Evolutionary conservation across 768 basidiomycete genomes (phyloP).

Genomic region (Grammothele lineata): DNA sequence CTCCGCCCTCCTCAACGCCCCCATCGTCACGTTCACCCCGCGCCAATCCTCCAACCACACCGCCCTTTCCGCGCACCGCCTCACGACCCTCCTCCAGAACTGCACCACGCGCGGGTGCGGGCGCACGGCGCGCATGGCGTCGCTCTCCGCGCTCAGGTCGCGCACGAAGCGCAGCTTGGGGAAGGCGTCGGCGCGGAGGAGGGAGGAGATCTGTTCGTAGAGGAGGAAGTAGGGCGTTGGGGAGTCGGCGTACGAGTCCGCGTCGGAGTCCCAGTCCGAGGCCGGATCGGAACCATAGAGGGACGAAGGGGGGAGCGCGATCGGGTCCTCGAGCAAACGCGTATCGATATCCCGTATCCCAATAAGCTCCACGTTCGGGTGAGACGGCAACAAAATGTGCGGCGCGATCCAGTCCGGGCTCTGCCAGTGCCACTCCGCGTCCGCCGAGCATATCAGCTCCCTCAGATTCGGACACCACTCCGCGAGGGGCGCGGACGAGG

Average conservation of each 20-base stretch:
- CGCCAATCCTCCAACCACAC: slow-evolving; percentile 65
- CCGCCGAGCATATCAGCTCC: slow-evolving; percentile 71
- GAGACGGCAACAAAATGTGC: slow-evolving; percentile 63
- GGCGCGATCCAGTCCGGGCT: slow-evolving; percentile 79
- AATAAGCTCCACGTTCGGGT: slow-evolving; percentile 58
- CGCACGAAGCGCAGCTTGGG: slow-evolving; percentile 56
- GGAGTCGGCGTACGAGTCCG: slow-evolving; percentile 14
- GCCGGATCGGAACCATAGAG: not conserved
- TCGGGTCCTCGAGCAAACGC: slow-evolving; percentile 43
- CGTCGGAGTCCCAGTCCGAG: slow-evolving; percentile 9
- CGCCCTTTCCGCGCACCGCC: slow-evolving; percentile 45
- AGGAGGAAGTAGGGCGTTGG: slow-evolving; percentile 61
- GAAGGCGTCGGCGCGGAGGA: slow-evolving; percentile 57
- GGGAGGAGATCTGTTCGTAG: slow-evolving; percentile 57
- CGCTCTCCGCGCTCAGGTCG: slow-evolving; percentile 60
- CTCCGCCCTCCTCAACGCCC: slow-evolving; percentile 35
- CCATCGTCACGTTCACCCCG: slow-evolving; percentile 53
- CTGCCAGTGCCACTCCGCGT: slow-evolving; percentile 81
- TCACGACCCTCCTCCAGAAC: slow-evolving; percentile 38
- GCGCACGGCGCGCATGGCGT: slow-evolving; percentile 43
- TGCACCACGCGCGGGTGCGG: slow-evolving; percentile 34
- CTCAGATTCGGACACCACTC: slow-evolving; percentile 65
- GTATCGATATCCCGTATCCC: slow-evolving; percentile 70
- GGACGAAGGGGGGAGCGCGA: slow-evolving; percentile 12
- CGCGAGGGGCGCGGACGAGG: slow-evolving; percentile 43